phyloP scores from a whole-genome alignment of 148 eudicot genomes.

The Nyssa sinensis region DNA sequence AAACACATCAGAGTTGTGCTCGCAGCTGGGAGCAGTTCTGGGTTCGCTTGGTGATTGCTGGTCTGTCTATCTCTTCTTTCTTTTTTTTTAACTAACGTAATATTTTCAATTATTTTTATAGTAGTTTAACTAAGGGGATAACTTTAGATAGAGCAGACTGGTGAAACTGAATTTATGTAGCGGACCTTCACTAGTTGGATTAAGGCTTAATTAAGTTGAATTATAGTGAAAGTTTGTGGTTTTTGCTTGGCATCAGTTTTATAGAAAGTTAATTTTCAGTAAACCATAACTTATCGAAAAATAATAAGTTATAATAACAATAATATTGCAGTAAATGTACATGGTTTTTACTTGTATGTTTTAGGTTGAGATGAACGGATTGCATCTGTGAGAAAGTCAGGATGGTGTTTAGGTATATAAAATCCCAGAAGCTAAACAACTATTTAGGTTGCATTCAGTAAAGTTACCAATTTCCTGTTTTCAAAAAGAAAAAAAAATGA shows the following conservation, averaged over 20 bases:
- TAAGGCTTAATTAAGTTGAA: too few species aligned
- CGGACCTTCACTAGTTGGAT: too few species aligned
- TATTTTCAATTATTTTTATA: background rate
- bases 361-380: background rate
- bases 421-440: too few species aligned
- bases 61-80: constrained; percentile 37
- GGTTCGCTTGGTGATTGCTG: constrained; percentile 98
- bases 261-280: background rate
- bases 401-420: too few species aligned
- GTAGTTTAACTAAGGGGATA: too few species aligned
- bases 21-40: constrained; percentile 91
- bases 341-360: background rate
- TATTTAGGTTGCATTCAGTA: too few species aligned
- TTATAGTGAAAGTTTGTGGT: background rate
- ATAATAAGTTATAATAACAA: too few species aligned
- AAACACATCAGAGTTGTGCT: constrained; percentile 76
- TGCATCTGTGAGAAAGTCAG: background rate
- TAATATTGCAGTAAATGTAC: background rate
- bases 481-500: too few species aligned
- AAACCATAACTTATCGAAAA: too few species aligned
- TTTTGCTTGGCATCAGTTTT: background rate
- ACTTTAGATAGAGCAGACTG: too few species aligned
- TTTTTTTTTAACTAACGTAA: background rate
- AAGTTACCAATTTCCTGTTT: too few species aligned
- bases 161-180: too few species aligned